Conservation (phyloP, 306 rosid genomes). For the Pterocarpus santalinus region DNA sequence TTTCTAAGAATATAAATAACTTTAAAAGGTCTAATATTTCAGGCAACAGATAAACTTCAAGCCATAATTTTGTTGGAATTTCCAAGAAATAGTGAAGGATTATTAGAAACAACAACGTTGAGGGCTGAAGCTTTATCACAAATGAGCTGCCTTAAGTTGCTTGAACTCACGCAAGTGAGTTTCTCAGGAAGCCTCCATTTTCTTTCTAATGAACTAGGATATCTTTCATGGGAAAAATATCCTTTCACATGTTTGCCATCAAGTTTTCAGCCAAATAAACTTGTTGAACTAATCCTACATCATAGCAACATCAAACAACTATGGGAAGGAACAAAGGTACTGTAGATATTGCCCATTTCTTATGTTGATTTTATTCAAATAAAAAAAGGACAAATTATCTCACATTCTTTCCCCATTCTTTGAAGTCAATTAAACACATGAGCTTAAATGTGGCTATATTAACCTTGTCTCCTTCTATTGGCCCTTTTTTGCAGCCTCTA, state of each 20-base stretch:
- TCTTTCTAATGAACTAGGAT: not conserved
- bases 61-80: too few relatives aligned
- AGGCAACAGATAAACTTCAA: too few relatives aligned
- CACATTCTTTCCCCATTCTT: not conserved
- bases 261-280: slow-evolving; percentile 2
- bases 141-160: not conserved
- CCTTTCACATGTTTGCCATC: not conserved
- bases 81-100: too few relatives aligned
- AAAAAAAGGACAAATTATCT: too few relatives aligned
- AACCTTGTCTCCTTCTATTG: not conserved
- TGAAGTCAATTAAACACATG: too few relatives aligned
- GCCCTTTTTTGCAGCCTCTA: not conserved
- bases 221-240: not conserved
- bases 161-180: not conserved
- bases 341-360: too few relatives aligned
- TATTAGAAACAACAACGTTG: too few relatives aligned
- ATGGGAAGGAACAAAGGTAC: slow-evolving; percentile 37
- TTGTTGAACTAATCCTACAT: not conserved
- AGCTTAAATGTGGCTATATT: not conserved
- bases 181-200: not conserved
- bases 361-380: too few relatives aligned
- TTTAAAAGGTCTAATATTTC: too few relatives aligned
- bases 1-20: too few relatives aligned
- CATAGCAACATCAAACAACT: not conserved
- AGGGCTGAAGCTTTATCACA: not conserved